These are phyloP conservation scores for Phytophthora pluvialis DNA, from an alignment of 352 stramenopile genomes.

Conservation along the genomic window DNA sequence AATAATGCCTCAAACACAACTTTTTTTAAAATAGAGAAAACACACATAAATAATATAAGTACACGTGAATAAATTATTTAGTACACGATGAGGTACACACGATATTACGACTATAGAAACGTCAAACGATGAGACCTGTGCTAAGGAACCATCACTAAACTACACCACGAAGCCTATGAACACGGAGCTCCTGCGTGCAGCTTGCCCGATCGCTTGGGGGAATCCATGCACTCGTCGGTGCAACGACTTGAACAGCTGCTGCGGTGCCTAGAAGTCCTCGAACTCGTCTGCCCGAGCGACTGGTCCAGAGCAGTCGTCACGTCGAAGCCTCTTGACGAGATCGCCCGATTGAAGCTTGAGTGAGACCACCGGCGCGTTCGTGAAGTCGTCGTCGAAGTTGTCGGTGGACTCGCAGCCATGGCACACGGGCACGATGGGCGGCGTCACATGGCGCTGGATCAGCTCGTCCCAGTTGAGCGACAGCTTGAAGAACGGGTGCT, in stretches of 20 bases:
- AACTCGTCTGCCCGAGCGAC: conserved; percentile 36
- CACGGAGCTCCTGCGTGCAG: conserved; percentile 4
- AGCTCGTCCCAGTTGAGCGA: conserved; percentile 73
- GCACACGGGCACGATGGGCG: conserved; percentile 71
- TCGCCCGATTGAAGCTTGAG: conserved; percentile 44
- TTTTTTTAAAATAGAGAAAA: conserved; percentile 6
- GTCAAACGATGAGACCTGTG: conserved; percentile 7
- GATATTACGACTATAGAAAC: conserved; percentile 36
- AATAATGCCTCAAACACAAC: neutral
- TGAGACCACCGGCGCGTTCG: conserved; percentile 58
- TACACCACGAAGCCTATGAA: conserved; percentile 29
- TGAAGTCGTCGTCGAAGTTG: conserved; percentile 91
- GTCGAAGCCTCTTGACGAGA: conserved; percentile 43
- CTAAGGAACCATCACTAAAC: conserved; percentile 7
- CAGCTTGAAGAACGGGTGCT: conserved; percentile 74
- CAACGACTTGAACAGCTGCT: conserved; percentile 16
- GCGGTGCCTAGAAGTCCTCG: conserved; percentile 35
- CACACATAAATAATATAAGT: conserved; percentile 12
- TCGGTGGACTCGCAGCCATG: conserved; percentile 66
- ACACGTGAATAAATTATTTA: conserved; percentile 30
- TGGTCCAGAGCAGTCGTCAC: conserved; percentile 35
- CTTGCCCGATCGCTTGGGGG: neutral
- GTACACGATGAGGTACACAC: conserved; percentile 26
- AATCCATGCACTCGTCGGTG: conserved; percentile 10
- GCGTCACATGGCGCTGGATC: conserved; percentile 61